Conservation (phyloP, 192 early-diverging fungal species). For the Mortierella hygrophila region DNA sequence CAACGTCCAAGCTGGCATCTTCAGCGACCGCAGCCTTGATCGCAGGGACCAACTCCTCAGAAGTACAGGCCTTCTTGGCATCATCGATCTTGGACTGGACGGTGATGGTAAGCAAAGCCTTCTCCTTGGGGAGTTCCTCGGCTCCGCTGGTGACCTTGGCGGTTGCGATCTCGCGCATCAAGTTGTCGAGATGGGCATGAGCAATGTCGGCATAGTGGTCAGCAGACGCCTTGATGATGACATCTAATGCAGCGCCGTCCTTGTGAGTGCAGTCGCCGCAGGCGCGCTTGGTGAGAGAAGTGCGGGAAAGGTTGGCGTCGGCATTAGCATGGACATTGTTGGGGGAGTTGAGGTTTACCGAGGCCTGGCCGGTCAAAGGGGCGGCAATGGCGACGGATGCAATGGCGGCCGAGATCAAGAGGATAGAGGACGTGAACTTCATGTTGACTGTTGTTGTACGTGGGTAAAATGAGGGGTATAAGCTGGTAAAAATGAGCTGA, state of each 20-base stretch:
- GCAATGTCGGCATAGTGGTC: conserved; percentile 21
- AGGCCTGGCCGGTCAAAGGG: background rate
- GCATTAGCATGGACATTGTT: background rate
- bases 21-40: conserved; percentile 20
- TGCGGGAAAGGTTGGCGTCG: background rate
- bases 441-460: conserved; percentile 4
- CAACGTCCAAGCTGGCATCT: conserved; percentile 14
- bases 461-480: background rate
- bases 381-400: conserved; percentile 22
- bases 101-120: conserved; percentile 3
- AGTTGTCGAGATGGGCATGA: conserved; percentile 9
- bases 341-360: background rate
- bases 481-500: background rate
- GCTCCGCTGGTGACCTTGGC: conserved; percentile 31
- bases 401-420: conserved; percentile 38
- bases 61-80: conserved; percentile 28
- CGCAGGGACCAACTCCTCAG: conserved; percentile 17
- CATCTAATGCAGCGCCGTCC: conserved; percentile 7
- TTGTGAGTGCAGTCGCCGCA: conserved; percentile 22
- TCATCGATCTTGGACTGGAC: conserved; percentile 34
- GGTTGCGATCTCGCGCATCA: conserved; percentile 8
- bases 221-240: conserved; percentile 20
- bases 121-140: conserved; percentile 28
- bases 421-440: conserved; percentile 30
- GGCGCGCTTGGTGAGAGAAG: conserved; percentile 1